Evolutionary conservation across 192 early-diverging fungal genomes (phyloP), one percentile per base, ranked within the genome.

Genomic region (Coemansia sp.): DNA sequence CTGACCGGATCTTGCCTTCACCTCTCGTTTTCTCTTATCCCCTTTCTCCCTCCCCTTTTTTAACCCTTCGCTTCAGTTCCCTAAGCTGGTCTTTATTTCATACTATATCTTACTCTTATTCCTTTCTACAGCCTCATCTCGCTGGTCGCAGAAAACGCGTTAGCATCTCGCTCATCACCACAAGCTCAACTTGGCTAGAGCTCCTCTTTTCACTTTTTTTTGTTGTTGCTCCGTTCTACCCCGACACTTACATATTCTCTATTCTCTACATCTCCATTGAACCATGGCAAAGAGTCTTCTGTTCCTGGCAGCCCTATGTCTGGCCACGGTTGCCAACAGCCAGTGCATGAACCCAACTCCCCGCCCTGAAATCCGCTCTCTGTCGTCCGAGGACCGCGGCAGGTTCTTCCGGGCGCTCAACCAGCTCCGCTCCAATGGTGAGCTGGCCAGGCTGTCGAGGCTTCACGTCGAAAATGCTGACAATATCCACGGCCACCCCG

Each of bases 281-380:
- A 64, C 32, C 27, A 82, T 82, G 80, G 68, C 67, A 37, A 82
- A 74, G 67, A 29, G 46, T 23, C 37, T 48, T 21, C 15, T 82
- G 6, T 14, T 82, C 14, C 36, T 74, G 66, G 66, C 69, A 15
- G 62, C 62, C 7, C 44, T 76, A 66, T 72, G 68, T 59, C 53
- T 82, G 25, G 69, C 66, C 10, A 50, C 64, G 29, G 58, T 74
- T 23, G 80, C 50, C 21, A 74, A 63, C 32, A 64, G 51, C 39
- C 80, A 82, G 66, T 84, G 81, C 55, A 57, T 53, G 5, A 78
- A 72, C 11, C 81, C 81, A 7, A 46, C 50, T 21, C 45, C 50
- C 2, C 80, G 85, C 10, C 77, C 75, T 1, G 85, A 86, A 46
- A 86, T 86, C 25, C 80, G 85, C 51, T 77, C 77, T 25, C 55